Conservation (phyloP, 768 basidiomycete genomes). For the Hygrophorus pudorinus region DNA sequence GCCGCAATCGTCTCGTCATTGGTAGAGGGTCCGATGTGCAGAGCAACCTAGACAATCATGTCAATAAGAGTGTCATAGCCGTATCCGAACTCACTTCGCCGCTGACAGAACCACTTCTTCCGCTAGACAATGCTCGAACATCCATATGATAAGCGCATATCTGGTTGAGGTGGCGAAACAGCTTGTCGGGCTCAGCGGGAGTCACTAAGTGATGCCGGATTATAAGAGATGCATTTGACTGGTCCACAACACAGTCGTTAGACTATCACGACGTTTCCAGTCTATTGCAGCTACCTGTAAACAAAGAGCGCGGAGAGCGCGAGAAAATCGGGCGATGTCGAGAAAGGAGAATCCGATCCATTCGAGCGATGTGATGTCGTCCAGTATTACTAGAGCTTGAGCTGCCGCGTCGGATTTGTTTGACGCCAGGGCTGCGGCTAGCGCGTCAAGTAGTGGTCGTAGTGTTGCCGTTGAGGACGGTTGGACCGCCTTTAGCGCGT, state of each 20-base stretch:
- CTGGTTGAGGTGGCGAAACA: constrained; percentile 51
- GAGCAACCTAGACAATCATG: constrained; percentile 36
- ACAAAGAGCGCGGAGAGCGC: constrained; percentile 50
- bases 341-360: constrained; percentile 54
- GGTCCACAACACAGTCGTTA: neutral
- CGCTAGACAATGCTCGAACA: constrained; percentile 60
- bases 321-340: constrained; percentile 46
- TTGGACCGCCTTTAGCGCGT: constrained; percentile 32
- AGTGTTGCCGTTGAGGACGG: constrained; percentile 17
- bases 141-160: constrained; percentile 63
- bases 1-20: constrained; percentile 23
- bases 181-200: constrained; percentile 45
- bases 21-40: constrained; percentile 46
- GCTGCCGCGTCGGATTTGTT: constrained; percentile 4
- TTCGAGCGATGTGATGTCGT: constrained; percentile 56
- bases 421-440: constrained; percentile 18
- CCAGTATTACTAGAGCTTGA: constrained; percentile 48
- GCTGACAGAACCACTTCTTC: constrained; percentile 67
- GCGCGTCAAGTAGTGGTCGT: constrained; percentile 26
- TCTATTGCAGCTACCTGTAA: constrained; percentile 30
- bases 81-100: constrained; percentile 46
- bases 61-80: neutral
- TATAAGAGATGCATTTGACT: constrained; percentile 47
- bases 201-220: constrained; percentile 57
- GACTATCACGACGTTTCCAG: neutral